A percentile compares a stretch with the other conserved stretches of the same genome.
These are phyloP conservation scores for Monosporascus ibericus DNA, from an alignment of 2,329 filamentous ascomycete species.

Conservation along the genomic window DNA sequence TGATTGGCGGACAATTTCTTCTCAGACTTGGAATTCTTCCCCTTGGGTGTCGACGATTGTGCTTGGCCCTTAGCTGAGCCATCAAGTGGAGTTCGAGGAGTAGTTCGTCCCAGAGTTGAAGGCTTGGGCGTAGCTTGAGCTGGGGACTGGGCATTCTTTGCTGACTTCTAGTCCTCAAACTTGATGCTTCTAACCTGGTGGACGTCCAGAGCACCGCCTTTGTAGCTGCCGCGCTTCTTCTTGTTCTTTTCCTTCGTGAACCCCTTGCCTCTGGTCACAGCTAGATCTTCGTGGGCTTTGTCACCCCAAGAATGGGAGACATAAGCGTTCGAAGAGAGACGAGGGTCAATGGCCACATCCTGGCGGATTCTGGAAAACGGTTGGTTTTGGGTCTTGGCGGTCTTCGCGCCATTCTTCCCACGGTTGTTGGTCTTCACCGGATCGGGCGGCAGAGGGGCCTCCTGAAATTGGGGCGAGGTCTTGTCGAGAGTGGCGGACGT, in stretches of 20 bases:
- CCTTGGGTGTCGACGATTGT: not conserved
- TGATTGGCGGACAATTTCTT: too few species aligned
- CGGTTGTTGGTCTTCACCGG: constrained; percentile 39
- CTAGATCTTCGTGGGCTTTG: constrained; percentile 79
- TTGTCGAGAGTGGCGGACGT: constrained; percentile 44
- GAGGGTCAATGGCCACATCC: constrained; percentile 61
- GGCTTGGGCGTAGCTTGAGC: not conserved
- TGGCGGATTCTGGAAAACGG: constrained; percentile 74
- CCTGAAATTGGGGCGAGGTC: constrained; percentile 43
- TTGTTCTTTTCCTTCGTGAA: constrained; percentile 99
- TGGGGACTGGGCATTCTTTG: constrained; percentile 1
- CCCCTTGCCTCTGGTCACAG: constrained; percentile 87
- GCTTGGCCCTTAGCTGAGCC: not conserved
- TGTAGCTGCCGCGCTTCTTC: constrained; percentile 87
- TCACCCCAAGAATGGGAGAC: constrained; percentile 83
- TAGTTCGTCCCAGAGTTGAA: too few species aligned
- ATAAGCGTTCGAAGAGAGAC: constrained; percentile 73
- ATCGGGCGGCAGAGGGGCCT: constrained; percentile 49
- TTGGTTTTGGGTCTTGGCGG: constrained; percentile 49
- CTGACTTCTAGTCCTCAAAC: constrained; percentile 72
- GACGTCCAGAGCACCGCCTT: constrained; percentile 83
- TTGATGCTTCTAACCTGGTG: constrained; percentile 79
- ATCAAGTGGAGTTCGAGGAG: not conserved
- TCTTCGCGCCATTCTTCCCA: constrained; percentile 24
- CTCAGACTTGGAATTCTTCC: not conserved